Evolutionary conservation across 2,329 filamentous ascomycete genomes (phyloP).

Genomic region (Monosporascus sp.): DNA sequence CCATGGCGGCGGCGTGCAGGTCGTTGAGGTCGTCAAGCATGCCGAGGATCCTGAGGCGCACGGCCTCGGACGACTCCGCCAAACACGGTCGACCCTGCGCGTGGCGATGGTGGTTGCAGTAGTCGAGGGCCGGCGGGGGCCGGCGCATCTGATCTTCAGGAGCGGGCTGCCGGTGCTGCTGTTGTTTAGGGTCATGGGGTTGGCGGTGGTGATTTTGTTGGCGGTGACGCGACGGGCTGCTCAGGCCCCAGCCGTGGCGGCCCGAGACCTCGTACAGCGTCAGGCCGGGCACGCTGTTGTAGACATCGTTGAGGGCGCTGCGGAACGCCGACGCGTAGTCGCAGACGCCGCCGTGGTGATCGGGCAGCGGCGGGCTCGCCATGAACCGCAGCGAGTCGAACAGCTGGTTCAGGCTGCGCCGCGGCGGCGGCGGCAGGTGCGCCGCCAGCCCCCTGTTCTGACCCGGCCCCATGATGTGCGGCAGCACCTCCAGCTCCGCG

Average conservation of each 20-base stretch:
- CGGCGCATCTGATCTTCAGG: neutral
- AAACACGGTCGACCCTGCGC: neutral
- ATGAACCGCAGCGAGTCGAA: constrained; percentile 38
- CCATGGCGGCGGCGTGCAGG: constrained; percentile 36
- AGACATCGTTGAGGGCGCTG: constrained; percentile 43
- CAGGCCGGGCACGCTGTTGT: constrained; percentile 44
- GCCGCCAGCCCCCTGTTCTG: constrained; percentile 14
- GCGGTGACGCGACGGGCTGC: constrained; percentile 29
- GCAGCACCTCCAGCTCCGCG: constrained; percentile 40
- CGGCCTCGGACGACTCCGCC: constrained; percentile 17
- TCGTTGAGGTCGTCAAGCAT: constrained; percentile 36
- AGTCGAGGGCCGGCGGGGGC: neutral
- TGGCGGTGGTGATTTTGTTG: constrained; percentile 5
- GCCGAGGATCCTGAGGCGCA: constrained; percentile 36
- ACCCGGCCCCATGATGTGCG: constrained; percentile 32
- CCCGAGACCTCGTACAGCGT: constrained; percentile 45
- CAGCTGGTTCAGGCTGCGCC: constrained; percentile 39
- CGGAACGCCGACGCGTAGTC: constrained; percentile 45
- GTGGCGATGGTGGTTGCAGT: neutral
- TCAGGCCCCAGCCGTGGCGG: constrained; percentile 43
- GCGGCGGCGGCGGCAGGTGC: constrained; percentile 19
- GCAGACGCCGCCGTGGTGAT: constrained; percentile 36
- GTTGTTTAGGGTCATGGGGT: too few relatives aligned
- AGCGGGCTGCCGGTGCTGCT: too few relatives aligned
- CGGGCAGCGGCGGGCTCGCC: constrained; percentile 36